Evolutionary conservation across 352 stramenopile genomes (phyloP).

Genomic region (Pythium diclinum): DNA sequence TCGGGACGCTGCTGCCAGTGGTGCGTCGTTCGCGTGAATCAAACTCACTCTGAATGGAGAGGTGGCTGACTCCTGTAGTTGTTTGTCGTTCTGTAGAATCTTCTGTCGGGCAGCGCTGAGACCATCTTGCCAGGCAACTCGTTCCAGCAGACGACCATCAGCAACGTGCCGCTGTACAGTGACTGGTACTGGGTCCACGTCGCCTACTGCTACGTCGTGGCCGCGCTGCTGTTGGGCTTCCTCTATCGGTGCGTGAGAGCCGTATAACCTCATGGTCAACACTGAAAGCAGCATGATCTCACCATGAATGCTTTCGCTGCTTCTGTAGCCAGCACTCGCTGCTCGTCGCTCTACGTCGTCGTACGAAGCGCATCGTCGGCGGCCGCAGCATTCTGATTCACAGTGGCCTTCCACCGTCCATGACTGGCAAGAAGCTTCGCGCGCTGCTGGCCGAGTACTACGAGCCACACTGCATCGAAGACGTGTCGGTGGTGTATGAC

Average conservation of each 20-base stretch:
- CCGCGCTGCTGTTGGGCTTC: conserved; percentile 45
- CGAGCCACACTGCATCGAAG: conserved; percentile 38
- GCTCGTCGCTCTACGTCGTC: conserved; percentile 40
- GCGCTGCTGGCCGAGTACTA: conserved; percentile 41
- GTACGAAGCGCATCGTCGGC: conserved; percentile 67
- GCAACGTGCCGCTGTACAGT: conserved; percentile 76
- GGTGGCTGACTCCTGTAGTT: no score
- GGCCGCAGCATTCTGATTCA: conserved; percentile 71
- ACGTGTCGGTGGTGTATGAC: conserved; percentile 67
- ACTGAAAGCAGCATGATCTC: neutral
- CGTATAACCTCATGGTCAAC: neutral
- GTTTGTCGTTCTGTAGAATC: conserved; percentile 50
- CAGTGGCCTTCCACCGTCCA: conserved; percentile 47
- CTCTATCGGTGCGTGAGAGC: conserved; percentile 28
- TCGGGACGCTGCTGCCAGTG: conserved; percentile 69
- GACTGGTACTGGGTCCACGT: conserved; percentile 81
- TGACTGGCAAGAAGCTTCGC: conserved; percentile 44
- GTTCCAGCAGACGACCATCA: conserved; percentile 79
- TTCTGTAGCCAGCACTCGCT: conserved; percentile 43
- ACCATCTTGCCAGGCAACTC: conserved; percentile 35
- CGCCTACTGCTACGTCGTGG: conserved; percentile 71
- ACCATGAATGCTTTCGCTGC: neutral
- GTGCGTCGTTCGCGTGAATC: conserved; percentile 29
- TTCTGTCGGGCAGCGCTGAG: conserved; percentile 48
- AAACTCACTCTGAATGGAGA: neutral